Evolutionary conservation across 345 rosid genomes (phyloP), one percentile per base, ranked within the genome.

Genomic region (Brassica cretica): DNA sequence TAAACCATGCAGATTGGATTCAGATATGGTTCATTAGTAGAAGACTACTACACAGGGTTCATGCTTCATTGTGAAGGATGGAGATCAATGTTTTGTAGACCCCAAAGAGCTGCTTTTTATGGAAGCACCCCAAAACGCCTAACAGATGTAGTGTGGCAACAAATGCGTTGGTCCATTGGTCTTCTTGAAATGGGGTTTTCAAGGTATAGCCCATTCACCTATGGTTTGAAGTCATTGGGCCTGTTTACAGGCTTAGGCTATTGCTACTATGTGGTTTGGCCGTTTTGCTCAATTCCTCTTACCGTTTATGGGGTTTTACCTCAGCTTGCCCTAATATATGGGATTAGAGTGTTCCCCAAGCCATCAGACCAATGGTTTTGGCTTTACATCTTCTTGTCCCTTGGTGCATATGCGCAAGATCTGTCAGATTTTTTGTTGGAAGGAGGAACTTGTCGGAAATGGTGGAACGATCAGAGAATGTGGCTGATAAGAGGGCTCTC

Each of bases 401-500:
- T 90, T 0, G 94, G 94, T 16, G 85, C 92, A 12, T 89, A 94
- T 29, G 82, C 21, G 24, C 89, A 87, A 78, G 91, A 85, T 63
- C 25, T 82, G 7, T 2, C 76, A 0, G 92, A 88, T 1, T 86
- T 86, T 67, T 4, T 82, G 25, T 14, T 83, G 9, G 85, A 64
- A 27, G 82, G 85, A 7, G 88, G 87, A n/a, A 86, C 86, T 25
- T 51, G 85, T 72, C 51, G 46, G n/a, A 85, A 67, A 72, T 92
- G 97, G 98, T 89, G 93, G 93, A 90, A 84, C 66, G 90, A 86
- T 71, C 95, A 84, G 67, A 84, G 95, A 59, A 85, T 88, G 49
- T 91, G 88, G 88, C 21, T 74, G 62, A 72, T 94, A 30, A 85
- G 82, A 59, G 89, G 93, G 5, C 5, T 85, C 0, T 68, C 94